Evolutionary conservation across 2,329 filamentous ascomycete species (phyloP).

Genomic region (Ascochyta viciae-villosae): DNA sequence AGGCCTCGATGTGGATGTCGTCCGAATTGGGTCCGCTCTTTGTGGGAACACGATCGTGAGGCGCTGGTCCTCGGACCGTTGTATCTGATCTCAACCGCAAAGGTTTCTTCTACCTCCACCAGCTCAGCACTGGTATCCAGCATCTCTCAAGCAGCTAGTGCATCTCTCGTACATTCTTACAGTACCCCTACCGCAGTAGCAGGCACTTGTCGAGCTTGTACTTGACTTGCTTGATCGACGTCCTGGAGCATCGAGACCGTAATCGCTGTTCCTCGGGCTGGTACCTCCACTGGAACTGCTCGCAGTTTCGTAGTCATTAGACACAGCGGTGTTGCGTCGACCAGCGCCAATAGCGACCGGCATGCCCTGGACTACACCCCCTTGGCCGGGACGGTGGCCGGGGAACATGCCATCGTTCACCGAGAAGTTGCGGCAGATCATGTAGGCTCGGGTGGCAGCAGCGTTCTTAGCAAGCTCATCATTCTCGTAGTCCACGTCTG

Average conservation of each 20-base stretch:
- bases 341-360: constrained; percentile 71
- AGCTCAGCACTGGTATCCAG: constrained; percentile 44
- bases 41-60: background rate
- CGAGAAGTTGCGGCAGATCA: constrained; percentile 97
- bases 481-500: constrained; percentile 82
- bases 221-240: constrained; percentile 48
- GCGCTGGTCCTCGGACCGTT: background rate
- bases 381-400: constrained; percentile 61
- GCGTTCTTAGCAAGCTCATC: constrained; percentile 87
- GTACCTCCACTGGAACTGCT: constrained; percentile 63
- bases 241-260: constrained; percentile 49
- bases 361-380: constrained; percentile 65
- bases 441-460: constrained; percentile 93
- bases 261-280: constrained; percentile 59
- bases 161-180: constrained; percentile 54
- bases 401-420: constrained; percentile 91
- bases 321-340: constrained; percentile 57
- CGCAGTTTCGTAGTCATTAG: constrained; percentile 58
- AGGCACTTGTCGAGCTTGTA: constrained; percentile 34
- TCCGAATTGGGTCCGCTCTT: background rate
- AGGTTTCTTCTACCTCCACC: background rate
- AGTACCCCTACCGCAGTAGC: constrained; percentile 49
- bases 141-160: constrained; percentile 51
- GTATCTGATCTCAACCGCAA: background rate
- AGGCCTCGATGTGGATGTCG: background rate